phyloP scores from a whole-genome alignment of 1,139 yeast species.

The Entelexis sorbosivorans region DNA sequence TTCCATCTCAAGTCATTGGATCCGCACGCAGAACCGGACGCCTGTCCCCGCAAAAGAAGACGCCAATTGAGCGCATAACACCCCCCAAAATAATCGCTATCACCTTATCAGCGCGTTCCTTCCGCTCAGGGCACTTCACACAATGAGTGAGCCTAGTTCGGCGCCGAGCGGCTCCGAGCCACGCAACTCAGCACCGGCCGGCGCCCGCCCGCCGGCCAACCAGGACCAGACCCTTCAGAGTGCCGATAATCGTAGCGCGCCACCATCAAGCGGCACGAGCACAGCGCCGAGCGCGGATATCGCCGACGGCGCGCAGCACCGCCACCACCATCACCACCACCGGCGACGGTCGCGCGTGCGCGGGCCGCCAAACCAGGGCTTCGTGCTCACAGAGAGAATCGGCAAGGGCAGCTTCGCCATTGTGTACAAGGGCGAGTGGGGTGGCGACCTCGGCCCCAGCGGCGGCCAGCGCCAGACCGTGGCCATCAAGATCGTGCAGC shows the following conservation, averaged over 20 bases:
- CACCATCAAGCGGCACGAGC: not conserved
- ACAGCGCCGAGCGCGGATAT: not conserved
- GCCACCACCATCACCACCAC: conserved; percentile 4
- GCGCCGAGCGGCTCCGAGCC: not conserved
- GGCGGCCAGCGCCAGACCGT: conserved; percentile 36
- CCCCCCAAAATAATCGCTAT: not conserved
- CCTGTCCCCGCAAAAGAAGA: not conserved
- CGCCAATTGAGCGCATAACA: not conserved
- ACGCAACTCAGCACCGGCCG: not conserved
- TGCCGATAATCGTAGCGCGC: not conserved
- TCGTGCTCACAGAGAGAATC: conserved; percentile 49
- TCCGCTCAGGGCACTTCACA: not conserved
- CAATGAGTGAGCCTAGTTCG: not conserved
- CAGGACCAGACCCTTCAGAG: not conserved
- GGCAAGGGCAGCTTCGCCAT: conserved; percentile 94
- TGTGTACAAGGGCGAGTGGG: conserved; percentile 60
- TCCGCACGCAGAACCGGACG: not conserved
- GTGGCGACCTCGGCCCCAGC: conserved; percentile 32
- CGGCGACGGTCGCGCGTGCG: conserved; percentile 2
- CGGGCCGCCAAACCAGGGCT: conserved; percentile 13
- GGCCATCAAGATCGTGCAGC: conserved; percentile 79
- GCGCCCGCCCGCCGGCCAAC: not conserved
- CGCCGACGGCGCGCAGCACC: not conserved
- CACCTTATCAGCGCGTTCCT: not conserved
- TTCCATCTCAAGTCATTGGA: not conserved